These are phyloP conservation scores for Aspergillus sp. DNA, from an alignment of 2,329 filamentous ascomycete species.

Conservation along the genomic window DNA sequence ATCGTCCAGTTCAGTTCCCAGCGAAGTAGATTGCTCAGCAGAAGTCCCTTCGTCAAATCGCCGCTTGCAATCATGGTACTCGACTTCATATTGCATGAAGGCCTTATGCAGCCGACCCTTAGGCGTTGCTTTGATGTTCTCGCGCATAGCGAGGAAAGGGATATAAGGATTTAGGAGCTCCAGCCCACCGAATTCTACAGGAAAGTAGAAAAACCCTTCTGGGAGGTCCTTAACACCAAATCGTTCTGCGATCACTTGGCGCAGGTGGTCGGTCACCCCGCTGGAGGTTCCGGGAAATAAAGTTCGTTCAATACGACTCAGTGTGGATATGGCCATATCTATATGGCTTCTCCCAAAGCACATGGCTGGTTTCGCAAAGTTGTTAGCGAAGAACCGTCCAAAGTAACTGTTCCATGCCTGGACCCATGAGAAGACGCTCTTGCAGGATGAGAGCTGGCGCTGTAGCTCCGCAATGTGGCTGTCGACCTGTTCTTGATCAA, in stretches of 20 bases:
- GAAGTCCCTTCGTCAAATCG: conserved; percentile 31
- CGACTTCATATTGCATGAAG: conserved; percentile 52
- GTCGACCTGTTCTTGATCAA: conserved; percentile 61
- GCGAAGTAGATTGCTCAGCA: background rate
- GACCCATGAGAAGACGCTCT: conserved; percentile 60
- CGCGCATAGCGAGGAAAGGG: conserved; percentile 49
- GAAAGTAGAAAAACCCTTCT: conserved; percentile 57
- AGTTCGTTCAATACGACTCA: conserved; percentile 54
- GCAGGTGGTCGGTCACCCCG: conserved; percentile 59
- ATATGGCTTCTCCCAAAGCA: conserved; percentile 59
- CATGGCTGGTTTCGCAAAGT: conserved; percentile 58
- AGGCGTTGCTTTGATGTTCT: conserved; percentile 42
- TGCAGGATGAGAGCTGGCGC: conserved; percentile 57
- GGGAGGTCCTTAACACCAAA: conserved; percentile 54
- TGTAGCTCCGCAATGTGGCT: conserved; percentile 61
- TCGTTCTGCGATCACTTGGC: conserved; percentile 52
- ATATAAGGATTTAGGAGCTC: conserved; percentile 55
- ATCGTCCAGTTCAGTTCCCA: conserved; percentile 8
- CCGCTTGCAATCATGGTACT: conserved; percentile 50
- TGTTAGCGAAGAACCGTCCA: conserved; percentile 58
- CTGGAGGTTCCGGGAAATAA: conserved; percentile 50
- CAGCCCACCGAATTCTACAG: conserved; percentile 53
- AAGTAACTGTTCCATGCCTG: conserved; percentile 63
- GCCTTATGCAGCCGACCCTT: conserved; percentile 35
- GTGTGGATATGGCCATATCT: conserved; percentile 55